Evolutionary conservation across 1,139 yeast species (phyloP).

Genomic region (Debaryomyces fabryi): DNA sequence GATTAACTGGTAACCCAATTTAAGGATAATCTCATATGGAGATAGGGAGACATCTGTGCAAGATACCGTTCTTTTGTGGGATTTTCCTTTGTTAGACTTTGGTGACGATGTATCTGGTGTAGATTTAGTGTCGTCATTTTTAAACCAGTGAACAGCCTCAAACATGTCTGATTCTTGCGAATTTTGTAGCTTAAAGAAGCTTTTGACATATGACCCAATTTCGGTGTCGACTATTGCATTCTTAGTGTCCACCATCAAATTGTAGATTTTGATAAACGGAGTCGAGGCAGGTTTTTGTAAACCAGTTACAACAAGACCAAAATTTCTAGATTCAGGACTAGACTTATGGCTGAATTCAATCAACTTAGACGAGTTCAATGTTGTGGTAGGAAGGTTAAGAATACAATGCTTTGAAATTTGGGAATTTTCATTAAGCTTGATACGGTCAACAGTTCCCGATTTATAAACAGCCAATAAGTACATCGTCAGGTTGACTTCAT

Average conservation of each 20-base stretch:
- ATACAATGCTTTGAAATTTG: neutral
- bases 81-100: slow-evolving; percentile 5
- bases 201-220: slow-evolving; percentile 22
- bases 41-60: slow-evolving; percentile 13
- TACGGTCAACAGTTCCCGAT: neutral
- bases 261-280: slow-evolving; percentile 20
- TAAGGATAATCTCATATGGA: slow-evolving; percentile 17
- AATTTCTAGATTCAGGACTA: slow-evolving; percentile 11
- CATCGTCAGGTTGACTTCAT: neutral
- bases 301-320: slow-evolving; percentile 22
- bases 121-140: slow-evolving; percentile 5
- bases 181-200: slow-evolving; percentile 20
- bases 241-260: slow-evolving; percentile 15
- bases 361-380: slow-evolving; percentile 8
- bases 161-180: slow-evolving; percentile 15
- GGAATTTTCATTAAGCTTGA: neutral
- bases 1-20: slow-evolving; percentile 16
- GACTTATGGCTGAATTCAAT: slow-evolving; percentile 20
- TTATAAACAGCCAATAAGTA: slow-evolving; percentile 3
- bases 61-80: slow-evolving; percentile 5
- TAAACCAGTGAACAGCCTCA: slow-evolving; percentile 22
- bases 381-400: neutral
- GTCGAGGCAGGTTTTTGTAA: slow-evolving; percentile 7
- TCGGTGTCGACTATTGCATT: slow-evolving; percentile 15
- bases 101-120: slow-evolving; percentile 9